Conservation (phyloP, 2,329 filamentous ascomycete species). For the Aulographum hederae region DNA sequence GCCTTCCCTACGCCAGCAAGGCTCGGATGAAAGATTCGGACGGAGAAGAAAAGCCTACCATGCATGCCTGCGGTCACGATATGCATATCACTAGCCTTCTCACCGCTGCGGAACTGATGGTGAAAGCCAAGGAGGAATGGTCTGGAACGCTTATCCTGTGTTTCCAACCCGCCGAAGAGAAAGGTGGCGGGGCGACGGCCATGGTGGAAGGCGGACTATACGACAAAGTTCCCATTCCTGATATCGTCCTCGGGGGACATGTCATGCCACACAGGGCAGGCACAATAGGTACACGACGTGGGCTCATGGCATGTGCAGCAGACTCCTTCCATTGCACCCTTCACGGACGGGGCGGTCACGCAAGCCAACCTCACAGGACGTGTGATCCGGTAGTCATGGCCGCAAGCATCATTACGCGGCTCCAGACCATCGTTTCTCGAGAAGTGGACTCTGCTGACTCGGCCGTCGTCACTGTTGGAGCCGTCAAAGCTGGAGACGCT, state of each 20-base stretch:
- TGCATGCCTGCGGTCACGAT: conserved; percentile 54
- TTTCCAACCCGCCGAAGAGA: conserved; percentile 53
- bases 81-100: conserved; percentile 43
- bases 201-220: conserved; percentile 41
- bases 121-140: conserved; percentile 30
- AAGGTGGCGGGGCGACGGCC: conserved; percentile 40
- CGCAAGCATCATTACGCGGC: conserved; percentile 32
- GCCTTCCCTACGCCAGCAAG: conserved; percentile 35
- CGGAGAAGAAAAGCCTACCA: conserved; percentile 34
- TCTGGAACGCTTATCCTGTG: conserved; percentile 42
- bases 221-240: conserved; percentile 33
- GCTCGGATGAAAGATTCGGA: conserved; percentile 24
- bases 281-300: conserved; percentile 21
- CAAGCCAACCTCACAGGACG: conserved; percentile 34
- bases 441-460: conserved; percentile 35
- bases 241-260: conserved; percentile 36
- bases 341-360: conserved; percentile 40
- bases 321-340: conserved; percentile 28
- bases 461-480: conserved; percentile 39
- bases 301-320: conserved; percentile 22
- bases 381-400: conserved; percentile 42
- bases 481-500: conserved; percentile 37
- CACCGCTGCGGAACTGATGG: conserved; percentile 33
- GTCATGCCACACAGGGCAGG: conserved; percentile 28
- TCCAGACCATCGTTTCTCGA: conserved; percentile 41